Conservation (phyloP, 805 yeast genomes). For the Kurtzmaniella cleridarum region DNA sequence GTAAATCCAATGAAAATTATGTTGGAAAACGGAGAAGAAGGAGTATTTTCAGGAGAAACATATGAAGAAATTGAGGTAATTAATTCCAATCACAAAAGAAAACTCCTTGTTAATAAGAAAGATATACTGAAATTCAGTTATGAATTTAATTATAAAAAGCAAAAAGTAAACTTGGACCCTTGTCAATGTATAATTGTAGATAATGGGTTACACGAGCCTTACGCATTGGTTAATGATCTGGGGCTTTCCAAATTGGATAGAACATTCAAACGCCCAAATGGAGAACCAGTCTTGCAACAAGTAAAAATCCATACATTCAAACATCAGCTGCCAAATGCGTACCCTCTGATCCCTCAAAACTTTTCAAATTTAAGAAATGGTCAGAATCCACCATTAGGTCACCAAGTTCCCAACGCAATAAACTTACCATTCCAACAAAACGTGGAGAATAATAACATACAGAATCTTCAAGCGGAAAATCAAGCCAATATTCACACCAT, state of each 20-base stretch:
- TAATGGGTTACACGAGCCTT: slow-evolving; percentile 26
- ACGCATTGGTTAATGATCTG: slow-evolving; percentile 31
- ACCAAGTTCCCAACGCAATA: not conserved
- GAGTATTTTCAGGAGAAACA: slow-evolving; percentile 21
- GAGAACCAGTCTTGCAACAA: slow-evolving; percentile 18
- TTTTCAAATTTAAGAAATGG: not conserved
- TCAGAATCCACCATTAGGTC: slow-evolving; percentile 1
- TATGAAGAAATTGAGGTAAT: slow-evolving; percentile 16
- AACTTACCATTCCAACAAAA: not conserved
- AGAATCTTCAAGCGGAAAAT: no score
- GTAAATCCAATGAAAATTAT: slow-evolving; percentile 18
- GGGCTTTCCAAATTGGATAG: slow-evolving; percentile 26
- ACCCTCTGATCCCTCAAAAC: not conserved
- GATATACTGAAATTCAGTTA: slow-evolving; percentile 20
- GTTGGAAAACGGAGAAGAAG: slow-evolving; percentile 14
- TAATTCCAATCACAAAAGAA: slow-evolving; percentile 3
- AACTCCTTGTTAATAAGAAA: slow-evolving; percentile 22
- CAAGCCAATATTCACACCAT: no score
- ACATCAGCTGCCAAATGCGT: not conserved
- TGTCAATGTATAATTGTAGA: slow-evolving; percentile 42
- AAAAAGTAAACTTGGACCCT: slow-evolving; percentile 21
- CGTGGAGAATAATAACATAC: not conserved
- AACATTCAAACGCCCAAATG: slow-evolving; percentile 5
- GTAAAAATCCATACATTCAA: slow-evolving; percentile 9
- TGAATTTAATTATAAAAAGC: slow-evolving; percentile 16